A percentile compares a stretch with the other conserved stretches of the same genome.
Conservation (phyloP, 306 rosid genomes). For the Rosa persica region DNA sequence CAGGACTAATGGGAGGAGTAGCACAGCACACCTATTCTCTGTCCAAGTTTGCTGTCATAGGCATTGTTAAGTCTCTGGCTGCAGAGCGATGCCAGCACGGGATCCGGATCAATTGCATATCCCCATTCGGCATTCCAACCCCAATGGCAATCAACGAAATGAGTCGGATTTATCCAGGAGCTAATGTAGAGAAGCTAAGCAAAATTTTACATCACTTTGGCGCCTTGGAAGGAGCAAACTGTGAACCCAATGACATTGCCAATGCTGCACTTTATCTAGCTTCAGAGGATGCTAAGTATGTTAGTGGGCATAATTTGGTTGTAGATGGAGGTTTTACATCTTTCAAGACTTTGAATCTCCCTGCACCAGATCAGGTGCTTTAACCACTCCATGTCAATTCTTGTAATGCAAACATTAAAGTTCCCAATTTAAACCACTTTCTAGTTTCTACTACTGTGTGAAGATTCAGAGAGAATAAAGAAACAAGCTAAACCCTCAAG, state of each 20-base stretch:
- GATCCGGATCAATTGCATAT: constrained; percentile 66
- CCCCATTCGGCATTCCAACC: constrained; percentile 75
- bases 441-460: not conserved
- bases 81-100: constrained; percentile 65
- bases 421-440: not conserved
- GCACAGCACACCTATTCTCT: constrained; percentile 68
- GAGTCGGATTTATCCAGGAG: constrained; percentile 44
- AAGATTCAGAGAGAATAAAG: not conserved
- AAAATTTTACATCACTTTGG: constrained; percentile 48
- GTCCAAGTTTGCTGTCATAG: constrained; percentile 67
- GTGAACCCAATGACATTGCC: constrained; percentile 73
- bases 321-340: constrained; percentile 88
- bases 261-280: constrained; percentile 81
- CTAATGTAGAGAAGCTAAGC: constrained; percentile 34
- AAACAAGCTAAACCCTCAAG: not conserved
- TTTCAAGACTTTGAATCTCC: constrained; percentile 55
- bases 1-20: constrained; percentile 73
- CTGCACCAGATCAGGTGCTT: constrained; percentile 47
- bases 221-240: constrained; percentile 50
- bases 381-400: constrained; percentile 20
- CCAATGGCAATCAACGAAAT: constrained; percentile 48
- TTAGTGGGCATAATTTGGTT: constrained; percentile 75
- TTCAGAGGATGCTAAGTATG: constrained; percentile 72
- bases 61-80: constrained; percentile 64
- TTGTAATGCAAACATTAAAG: not conserved